A percentile compares a stretch with the other conserved stretches of the same genome.
Conservation (phyloP, 768 basidiomycete genomes). For the Termitomyces sp. region DNA sequence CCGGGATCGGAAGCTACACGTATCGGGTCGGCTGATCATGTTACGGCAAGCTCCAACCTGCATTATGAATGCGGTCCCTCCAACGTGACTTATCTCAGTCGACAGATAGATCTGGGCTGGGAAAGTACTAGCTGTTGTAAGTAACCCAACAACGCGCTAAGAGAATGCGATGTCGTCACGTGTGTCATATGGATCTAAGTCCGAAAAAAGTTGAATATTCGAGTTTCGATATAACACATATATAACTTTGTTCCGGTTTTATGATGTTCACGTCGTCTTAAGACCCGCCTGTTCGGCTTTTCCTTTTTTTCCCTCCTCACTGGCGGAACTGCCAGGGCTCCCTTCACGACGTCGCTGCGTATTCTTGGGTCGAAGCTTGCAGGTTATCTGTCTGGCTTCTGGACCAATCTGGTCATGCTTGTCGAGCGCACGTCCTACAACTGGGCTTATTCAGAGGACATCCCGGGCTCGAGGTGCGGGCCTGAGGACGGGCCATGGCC, state of each 20-base stretch:
- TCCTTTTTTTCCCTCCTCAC: neutral
- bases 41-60: neutral
- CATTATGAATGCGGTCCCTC: neutral
- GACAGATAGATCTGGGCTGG: neutral
- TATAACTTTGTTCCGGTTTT: constrained; percentile 6
- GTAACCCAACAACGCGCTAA: neutral
- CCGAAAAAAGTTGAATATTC: constrained; percentile 8
- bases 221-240: constrained; percentile 5
- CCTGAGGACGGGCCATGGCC: constrained; percentile 67
- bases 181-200: constrained; percentile 12
- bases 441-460: constrained; percentile 54
- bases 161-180: constrained; percentile 8
- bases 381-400: constrained; percentile 11
- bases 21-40: constrained; percentile 11
- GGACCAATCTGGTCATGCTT: constrained; percentile 29
- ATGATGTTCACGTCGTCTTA: constrained; percentile 13
- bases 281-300: constrained; percentile 2
- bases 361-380: constrained; percentile 5
- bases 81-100: constrained; percentile 7
- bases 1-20: constrained; percentile 3
- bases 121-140: neutral
- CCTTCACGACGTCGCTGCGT: constrained; percentile 11
- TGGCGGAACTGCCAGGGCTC: constrained; percentile 1
- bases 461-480: constrained; percentile 54
- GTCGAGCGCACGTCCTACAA: constrained; percentile 29